These are phyloP conservation scores for Onygena corvina DNA, from an alignment of 2,329 filamentous ascomycete genomes.

Conservation along the genomic window DNA sequence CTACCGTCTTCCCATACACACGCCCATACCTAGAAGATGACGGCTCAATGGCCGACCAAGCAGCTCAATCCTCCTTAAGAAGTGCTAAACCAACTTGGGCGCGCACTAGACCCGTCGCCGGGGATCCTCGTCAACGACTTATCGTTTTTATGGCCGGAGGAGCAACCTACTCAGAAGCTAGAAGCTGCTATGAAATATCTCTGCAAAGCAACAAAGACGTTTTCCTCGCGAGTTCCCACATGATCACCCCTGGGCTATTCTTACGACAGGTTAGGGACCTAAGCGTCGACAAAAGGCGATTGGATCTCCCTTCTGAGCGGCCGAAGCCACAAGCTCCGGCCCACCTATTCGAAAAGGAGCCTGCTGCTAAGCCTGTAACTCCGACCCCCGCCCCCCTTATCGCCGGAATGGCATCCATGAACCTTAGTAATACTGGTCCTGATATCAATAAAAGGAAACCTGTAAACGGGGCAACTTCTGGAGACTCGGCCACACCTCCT, in stretches of 20 bases:
- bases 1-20: constrained; percentile 57
- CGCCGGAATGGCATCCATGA: constrained; percentile 28
- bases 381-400: constrained; percentile 19
- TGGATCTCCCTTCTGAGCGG: constrained; percentile 70
- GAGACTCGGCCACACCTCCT: neutral
- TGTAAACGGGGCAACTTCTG: constrained; percentile 5
- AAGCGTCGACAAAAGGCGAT: constrained; percentile 57
- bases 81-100: constrained; percentile 95
- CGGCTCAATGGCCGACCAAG: constrained; percentile 38
- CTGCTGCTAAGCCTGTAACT: constrained; percentile 43
- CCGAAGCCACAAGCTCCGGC: constrained; percentile 71
- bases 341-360: constrained; percentile 68
- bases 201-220: constrained; percentile 62
- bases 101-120: constrained; percentile 58
- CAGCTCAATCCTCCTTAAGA: constrained; percentile 61
- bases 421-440: constrained; percentile 27
- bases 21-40: constrained; percentile 50
- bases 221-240: constrained; percentile 82
- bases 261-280: constrained; percentile 72
- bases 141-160: constrained; percentile 93
- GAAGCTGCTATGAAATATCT: constrained; percentile 78
- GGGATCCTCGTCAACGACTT: constrained; percentile 76
- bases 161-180: constrained; percentile 81
- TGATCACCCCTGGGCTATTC: constrained; percentile 77
- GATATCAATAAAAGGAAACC: constrained; percentile 11